Conservation (phyloP, 805 yeast genomes). For the Saturnispora saitoi region DNA sequence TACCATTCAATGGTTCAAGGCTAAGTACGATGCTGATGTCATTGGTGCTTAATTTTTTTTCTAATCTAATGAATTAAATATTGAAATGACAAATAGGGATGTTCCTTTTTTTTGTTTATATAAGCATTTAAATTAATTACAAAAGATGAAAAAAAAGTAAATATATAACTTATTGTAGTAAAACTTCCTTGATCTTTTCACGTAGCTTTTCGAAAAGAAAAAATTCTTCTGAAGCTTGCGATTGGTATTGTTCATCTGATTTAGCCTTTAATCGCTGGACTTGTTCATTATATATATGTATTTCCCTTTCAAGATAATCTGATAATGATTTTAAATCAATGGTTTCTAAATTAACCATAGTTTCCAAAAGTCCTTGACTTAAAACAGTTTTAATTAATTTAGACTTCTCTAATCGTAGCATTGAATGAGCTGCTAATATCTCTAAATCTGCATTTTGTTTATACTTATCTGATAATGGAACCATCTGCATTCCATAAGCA, state of each 20-base stretch:
- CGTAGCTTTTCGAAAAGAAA: conserved; percentile 44
- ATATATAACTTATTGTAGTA: conserved; percentile 24
- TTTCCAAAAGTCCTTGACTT: not conserved
- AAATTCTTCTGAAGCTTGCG: conserved; percentile 36
- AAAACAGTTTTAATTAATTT: not conserved
- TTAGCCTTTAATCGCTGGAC: conserved; percentile 35
- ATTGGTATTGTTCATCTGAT: conserved; percentile 36
- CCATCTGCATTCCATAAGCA: not conserved
- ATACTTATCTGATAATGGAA: conserved; percentile 10
- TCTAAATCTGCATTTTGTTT: conserved; percentile 9
- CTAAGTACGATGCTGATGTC: conserved; percentile 98
- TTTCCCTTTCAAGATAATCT: not conserved
- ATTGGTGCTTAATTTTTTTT: conserved; percentile 50
- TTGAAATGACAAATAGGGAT: not conserved
- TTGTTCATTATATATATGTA: conserved; percentile 31
- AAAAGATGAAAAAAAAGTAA: not conserved
- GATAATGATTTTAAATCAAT: not conserved
- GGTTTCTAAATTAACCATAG: conserved; percentile 5
- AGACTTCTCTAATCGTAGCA: conserved; percentile 9
- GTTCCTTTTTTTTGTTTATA: no score
- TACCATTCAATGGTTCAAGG: conserved; percentile 97
- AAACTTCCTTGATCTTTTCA: conserved; percentile 34
- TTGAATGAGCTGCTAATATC: conserved; percentile 13
- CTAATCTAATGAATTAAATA: not conserved
- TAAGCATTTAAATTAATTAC: not conserved